phyloP scores from a whole-genome alignment of 306 rosid genomes.

The Albizia julibrissin region DNA sequence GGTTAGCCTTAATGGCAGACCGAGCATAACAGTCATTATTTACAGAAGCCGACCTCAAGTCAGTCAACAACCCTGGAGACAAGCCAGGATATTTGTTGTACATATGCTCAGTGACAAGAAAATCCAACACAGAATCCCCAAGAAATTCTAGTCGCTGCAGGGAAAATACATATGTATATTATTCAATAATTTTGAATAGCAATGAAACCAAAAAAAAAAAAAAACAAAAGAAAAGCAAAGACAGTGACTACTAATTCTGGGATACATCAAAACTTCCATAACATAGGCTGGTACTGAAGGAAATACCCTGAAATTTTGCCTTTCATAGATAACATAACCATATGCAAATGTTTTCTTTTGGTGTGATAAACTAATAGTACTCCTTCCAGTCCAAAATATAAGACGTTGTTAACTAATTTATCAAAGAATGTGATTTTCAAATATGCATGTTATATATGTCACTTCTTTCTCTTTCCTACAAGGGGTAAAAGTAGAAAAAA shows the following conservation, averaged over 20 bases:
- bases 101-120: conserved; percentile 56
- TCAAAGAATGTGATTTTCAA: no score
- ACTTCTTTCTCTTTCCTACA: no score
- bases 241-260: background rate
- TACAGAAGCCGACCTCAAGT: conserved; percentile 68
- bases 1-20: conserved; percentile 49
- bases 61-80: conserved; percentile 56
- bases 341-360: background rate
- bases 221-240: background rate
- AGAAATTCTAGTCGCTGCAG: conserved; percentile 77
- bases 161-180: background rate
- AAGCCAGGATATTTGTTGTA: conserved; percentile 47
- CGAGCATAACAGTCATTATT: conserved; percentile 67
- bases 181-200: conserved; percentile 9
- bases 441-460: no score
- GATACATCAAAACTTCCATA: background rate
- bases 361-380: background rate
- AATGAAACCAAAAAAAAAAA: background rate
- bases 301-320: background rate
- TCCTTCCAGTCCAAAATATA: no score
- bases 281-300: background rate
- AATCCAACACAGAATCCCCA: conserved; percentile 78
- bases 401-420: no score
- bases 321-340: background rate
- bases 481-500: no score